A percentile compares a stretch with the other conserved stretches of the same genome.
Conservation (phyloP, 2,329 filamentous ascomycete genomes). For the Scedosporium apiospermum region DNA sequence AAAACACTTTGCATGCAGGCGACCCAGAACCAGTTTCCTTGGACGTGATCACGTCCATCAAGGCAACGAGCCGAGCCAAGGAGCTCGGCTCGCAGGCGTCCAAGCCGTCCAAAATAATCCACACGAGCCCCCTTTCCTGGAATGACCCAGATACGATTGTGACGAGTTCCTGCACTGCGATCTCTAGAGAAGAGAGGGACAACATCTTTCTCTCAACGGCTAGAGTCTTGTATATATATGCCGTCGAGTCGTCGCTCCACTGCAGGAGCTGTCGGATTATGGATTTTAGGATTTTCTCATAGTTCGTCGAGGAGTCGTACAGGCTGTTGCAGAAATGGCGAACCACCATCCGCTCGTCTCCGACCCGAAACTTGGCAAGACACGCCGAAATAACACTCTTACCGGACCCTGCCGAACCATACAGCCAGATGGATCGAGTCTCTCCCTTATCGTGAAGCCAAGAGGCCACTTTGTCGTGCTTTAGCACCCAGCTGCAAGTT, state of each 20-base stretch:
- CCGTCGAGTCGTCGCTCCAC: not conserved
- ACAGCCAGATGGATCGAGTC: not conserved
- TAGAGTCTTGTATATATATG: too few species aligned
- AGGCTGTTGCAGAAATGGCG: not conserved
- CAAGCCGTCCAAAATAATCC: too few species aligned
- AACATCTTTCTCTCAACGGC: too few species aligned
- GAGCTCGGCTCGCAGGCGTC: too few species aligned
- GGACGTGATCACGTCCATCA: too few species aligned
- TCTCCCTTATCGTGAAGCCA: not conserved
- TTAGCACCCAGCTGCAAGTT: not conserved
- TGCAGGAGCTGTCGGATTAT: not conserved
- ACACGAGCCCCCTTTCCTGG: not conserved
- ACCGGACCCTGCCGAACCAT: not conserved
- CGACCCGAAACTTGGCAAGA: too few species aligned
- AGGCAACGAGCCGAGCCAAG: too few species aligned
- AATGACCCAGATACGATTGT: too few species aligned
- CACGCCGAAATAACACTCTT: not conserved
- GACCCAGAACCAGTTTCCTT: too few species aligned
- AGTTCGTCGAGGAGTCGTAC: not conserved
- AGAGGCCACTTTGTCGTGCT: not conserved
- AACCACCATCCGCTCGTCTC: not conserved
- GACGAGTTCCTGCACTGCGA: too few species aligned
- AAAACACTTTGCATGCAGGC: too few species aligned
- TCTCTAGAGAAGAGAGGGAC: too few species aligned
- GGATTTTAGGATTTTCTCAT: not conserved